phyloP scores from a whole-genome alignment of 176 grass and related monocot genomes.

The Zoysia japonica region DNA sequence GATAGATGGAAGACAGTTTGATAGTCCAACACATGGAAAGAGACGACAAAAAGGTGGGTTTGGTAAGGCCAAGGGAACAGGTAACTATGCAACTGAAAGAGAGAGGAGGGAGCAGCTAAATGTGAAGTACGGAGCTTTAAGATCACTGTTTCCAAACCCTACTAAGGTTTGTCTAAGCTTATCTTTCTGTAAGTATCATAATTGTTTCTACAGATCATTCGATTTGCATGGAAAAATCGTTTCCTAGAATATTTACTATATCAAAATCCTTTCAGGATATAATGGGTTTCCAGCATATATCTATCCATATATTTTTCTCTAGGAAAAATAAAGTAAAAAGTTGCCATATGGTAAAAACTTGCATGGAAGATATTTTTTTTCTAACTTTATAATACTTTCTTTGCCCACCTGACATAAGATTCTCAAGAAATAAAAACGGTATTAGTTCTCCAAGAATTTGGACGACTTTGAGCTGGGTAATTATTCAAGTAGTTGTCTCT shows the following conservation, averaged over 20 bases:
- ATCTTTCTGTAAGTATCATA: constrained; percentile 11
- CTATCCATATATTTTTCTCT: too few species aligned
- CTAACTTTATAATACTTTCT: too few species aligned
- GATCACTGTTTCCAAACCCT: constrained; percentile 72
- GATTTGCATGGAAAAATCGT: not conserved
- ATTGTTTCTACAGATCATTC: constrained; percentile 19
- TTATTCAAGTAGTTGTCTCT: constrained; percentile 3
- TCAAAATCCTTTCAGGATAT: constrained; percentile 3
- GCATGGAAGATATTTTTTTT: not conserved
- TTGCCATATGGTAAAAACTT: not conserved
- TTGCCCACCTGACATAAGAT: too few species aligned
- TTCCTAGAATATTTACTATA: constrained; percentile 23
- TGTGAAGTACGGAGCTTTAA: constrained; percentile 76
- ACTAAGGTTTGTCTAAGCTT: constrained; percentile 63
- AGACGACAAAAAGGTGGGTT: constrained; percentile 52
- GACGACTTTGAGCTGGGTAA: not conserved
- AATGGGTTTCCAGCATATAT: too few species aligned
- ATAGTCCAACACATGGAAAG: constrained; percentile 41
- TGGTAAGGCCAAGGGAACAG: constrained; percentile 59
- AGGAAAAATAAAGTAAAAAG: not conserved
- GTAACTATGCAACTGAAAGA: constrained; percentile 82
- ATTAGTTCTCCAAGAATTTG: not conserved
- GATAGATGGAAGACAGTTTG: constrained; percentile 57
- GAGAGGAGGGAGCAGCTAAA: constrained; percentile 91
- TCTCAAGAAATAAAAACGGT: too few species aligned